Evolutionary conservation across 225 moss, liverwort and hornwort species (phyloP).

Genomic region (Climacium dendroides): DNA sequence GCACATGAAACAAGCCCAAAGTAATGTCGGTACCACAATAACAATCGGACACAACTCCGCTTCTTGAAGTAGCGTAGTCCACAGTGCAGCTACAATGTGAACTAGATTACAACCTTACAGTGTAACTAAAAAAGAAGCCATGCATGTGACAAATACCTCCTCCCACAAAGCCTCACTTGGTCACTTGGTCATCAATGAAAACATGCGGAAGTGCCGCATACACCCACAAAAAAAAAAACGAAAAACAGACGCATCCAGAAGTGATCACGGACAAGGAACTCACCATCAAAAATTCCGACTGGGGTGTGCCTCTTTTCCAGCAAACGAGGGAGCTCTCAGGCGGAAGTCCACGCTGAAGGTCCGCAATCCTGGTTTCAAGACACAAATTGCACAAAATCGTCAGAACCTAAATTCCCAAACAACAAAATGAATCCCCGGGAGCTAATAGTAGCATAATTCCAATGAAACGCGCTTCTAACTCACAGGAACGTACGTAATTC

Average conservation of each 20-base stretch:
- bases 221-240: neutral
- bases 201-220: neutral
- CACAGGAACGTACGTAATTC: neutral
- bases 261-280: neutral
- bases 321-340: neutral
- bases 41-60: neutral
- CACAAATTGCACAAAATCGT: neutral
- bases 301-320: conserved; percentile 2
- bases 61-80: neutral
- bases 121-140: neutral
- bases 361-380: neutral
- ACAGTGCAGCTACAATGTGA: too few species aligned
- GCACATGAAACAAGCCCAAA: neutral
- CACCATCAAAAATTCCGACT: conserved; percentile 20
- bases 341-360: conserved; percentile 43
- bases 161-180: neutral
- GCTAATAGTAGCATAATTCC: neutral
- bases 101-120: neutral
- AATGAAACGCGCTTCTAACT: neutral
- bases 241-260: neutral
- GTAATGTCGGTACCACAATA: neutral
- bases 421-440: neutral
- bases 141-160: neutral
- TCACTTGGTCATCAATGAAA: neutral
- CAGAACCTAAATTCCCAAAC: neutral